A percentile compares a stretch with the other conserved stretches of the same genome.
These are phyloP conservation scores for Aureobasidium leucospermi DNA, from an alignment of 2,329 filamentous ascomycete genomes.

Conservation along the genomic window DNA sequence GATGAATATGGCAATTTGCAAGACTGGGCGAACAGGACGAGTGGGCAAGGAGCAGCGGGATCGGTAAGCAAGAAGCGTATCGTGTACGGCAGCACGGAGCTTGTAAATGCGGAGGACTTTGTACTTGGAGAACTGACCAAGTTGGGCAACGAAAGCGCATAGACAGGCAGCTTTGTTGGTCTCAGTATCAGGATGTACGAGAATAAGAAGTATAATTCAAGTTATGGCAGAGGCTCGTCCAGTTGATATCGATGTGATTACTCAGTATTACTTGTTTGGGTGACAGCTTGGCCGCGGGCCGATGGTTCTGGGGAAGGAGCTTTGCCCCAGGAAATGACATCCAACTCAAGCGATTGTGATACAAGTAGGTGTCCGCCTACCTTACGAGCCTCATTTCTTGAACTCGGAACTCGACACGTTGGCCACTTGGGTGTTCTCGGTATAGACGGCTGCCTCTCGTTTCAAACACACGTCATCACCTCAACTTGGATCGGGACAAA, in stretches of 20 bases:
- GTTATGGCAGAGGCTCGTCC: neutral
- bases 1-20: slow-evolving; percentile 97
- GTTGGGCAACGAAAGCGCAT: slow-evolving; percentile 49
- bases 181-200: neutral
- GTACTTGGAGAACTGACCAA: slow-evolving; percentile 49
- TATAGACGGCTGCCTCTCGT: neutral
- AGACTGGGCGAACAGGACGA: slow-evolving; percentile 83
- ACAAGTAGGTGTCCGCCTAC: neutral
- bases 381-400: neutral
- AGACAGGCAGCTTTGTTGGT: slow-evolving; percentile 3
- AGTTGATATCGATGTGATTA: neutral
- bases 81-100: slow-evolving; percentile 86
- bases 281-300: slow-evolving; percentile 1
- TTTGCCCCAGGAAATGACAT: neutral
- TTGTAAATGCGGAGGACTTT: slow-evolving; percentile 58
- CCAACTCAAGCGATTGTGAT: neutral
- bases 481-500: neutral
- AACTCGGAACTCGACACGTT: neutral
- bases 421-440: neutral
- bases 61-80: slow-evolving; percentile 65
- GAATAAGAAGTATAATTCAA: neutral
- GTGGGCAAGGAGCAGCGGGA: slow-evolving; percentile 43
- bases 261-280: neutral
- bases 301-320: neutral
- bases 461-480: neutral